Conservation (phyloP, 495 filamentous ascomycete species). For the Podospora didyma region DNA sequence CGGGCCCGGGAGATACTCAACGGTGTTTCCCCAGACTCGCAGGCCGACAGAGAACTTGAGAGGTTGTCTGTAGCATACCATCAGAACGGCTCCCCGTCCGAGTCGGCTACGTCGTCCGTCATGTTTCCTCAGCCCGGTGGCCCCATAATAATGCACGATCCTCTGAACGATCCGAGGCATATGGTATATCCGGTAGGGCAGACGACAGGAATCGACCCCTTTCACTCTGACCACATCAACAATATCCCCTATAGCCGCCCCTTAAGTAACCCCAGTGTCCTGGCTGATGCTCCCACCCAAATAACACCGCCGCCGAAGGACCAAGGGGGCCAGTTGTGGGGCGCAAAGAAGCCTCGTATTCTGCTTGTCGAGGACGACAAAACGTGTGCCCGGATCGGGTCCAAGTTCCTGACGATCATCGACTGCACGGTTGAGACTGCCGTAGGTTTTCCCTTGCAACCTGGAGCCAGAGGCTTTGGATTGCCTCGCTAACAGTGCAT, state of each 20-base stretch:
- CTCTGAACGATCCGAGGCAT: constrained; percentile 66
- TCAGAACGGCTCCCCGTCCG: constrained; percentile 50
- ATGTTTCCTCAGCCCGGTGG: constrained; percentile 40
- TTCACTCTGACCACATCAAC: constrained; percentile 88
- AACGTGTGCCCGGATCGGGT: constrained; percentile 88
- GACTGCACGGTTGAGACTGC: constrained; percentile 86
- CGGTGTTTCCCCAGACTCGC: constrained; percentile 72
- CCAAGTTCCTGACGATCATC: constrained; percentile 88
- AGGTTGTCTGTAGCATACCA: constrained; percentile 68
- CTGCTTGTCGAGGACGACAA: constrained; percentile 94
- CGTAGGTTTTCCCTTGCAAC: constrained; percentile 52
- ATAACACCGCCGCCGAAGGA: constrained; percentile 28
- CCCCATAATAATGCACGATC: constrained; percentile 40
- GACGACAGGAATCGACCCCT: constrained; percentile 88
- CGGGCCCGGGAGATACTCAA: constrained; percentile 85
- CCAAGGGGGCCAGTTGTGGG: constrained; percentile 52
- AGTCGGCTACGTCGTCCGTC: constrained; percentile 39
- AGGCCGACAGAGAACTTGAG: constrained; percentile 75
- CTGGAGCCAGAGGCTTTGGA: not conserved
- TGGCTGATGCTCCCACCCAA: constrained; percentile 23
- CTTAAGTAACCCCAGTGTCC: constrained; percentile 30
- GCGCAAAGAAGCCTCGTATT: constrained; percentile 74
- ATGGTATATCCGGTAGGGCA: constrained; percentile 88
- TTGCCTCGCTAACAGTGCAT: constrained; percentile 1
- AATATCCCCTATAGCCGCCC: constrained; percentile 79